A percentile compares a stretch with the other conserved stretches of the same genome.
phyloP scores from a whole-genome alignment of 176 grass and related monocot species.

The Zoysia japonica region DNA sequence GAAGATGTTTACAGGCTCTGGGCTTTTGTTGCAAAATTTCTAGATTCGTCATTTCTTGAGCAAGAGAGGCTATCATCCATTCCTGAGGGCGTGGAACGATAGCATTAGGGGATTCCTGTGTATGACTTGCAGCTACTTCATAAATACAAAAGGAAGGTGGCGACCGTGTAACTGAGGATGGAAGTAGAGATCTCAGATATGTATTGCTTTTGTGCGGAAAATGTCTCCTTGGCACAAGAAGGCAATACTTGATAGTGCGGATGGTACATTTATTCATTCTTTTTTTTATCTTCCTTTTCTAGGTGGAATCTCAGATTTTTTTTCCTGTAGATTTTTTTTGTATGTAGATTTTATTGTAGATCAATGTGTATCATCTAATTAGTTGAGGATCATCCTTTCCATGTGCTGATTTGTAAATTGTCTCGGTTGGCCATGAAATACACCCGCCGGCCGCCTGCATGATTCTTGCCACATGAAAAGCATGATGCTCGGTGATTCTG shows the following conservation, averaged over 20 bases:
- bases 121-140: slow-evolving; percentile 43
- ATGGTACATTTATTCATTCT: slow-evolving; percentile 86
- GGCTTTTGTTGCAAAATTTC: slow-evolving; percentile 93
- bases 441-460: slow-evolving; percentile 36
- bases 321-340: slow-evolving; percentile 37
- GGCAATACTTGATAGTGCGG: slow-evolving; percentile 45
- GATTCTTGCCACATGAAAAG: slow-evolving; percentile 56
- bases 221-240: slow-evolving; percentile 46
- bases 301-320: slow-evolving; percentile 33
- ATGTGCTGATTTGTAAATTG: slow-evolving; percentile 56
- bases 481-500: slow-evolving; percentile 55
- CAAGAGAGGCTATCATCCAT: slow-evolving; percentile 77
- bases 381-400: slow-evolving; percentile 48
- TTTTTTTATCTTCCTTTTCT: slow-evolving; percentile 32
- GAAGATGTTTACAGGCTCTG: slow-evolving; percentile 94
- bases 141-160: slow-evolving; percentile 41
- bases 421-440: slow-evolving; percentile 51
- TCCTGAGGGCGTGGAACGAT: slow-evolving; percentile 61
- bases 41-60: slow-evolving; percentile 72
- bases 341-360: slow-evolving; percentile 67
- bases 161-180: slow-evolving; percentile 39
- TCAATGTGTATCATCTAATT: slow-evolving; percentile 53
- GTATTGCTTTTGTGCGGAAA: slow-evolving; percentile 47
- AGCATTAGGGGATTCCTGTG: slow-evolving; percentile 47
- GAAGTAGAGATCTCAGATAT: slow-evolving; percentile 44